phyloP scores from a whole-genome alignment of 495 filamentous ascomycete genomes.

The Chaetomidium leptoderma region DNA sequence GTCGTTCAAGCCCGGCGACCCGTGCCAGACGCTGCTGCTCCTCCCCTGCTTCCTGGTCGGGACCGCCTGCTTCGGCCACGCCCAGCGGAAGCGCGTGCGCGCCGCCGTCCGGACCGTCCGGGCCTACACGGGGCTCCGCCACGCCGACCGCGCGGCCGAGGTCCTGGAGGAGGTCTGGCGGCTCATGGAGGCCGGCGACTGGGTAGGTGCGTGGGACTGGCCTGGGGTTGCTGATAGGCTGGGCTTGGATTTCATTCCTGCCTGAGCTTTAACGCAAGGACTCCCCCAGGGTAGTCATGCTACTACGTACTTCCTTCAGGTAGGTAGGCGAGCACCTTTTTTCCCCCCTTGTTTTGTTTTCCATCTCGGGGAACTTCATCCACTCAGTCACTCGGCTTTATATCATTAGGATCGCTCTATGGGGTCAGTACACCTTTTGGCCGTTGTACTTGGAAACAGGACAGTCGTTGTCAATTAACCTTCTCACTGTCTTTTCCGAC shows the following conservation, averaged over 20 bases:
- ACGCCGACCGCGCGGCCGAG: slow-evolving; percentile 68
- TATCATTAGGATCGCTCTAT: background rate
- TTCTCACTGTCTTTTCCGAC: background rate
- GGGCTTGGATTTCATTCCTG: slow-evolving; percentile 73
- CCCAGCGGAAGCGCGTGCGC: slow-evolving; percentile 65
- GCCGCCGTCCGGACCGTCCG: slow-evolving; percentile 65
- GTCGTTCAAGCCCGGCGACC: slow-evolving; percentile 55
- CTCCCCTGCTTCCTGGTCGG: slow-evolving; percentile 87
- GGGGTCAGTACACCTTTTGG: background rate
- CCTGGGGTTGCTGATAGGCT: slow-evolving; percentile 71
- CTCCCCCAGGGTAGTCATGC: background rate
- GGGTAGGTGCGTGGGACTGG: slow-evolving; percentile 83
- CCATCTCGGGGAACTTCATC: too few relatives aligned
- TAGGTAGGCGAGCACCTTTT: background rate
- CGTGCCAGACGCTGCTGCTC: slow-evolving; percentile 71
- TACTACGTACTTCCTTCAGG: background rate
- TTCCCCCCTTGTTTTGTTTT: background rate
- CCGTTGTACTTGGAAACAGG: background rate
- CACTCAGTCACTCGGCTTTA: too few relatives aligned
- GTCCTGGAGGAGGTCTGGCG: slow-evolving; percentile 80
- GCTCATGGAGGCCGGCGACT: slow-evolving; percentile 71
- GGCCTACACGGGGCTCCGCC: slow-evolving; percentile 73
- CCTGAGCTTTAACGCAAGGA: slow-evolving; percentile 22
- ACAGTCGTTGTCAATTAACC: background rate
- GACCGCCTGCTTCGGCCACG: slow-evolving; percentile 68